phyloP scores from a whole-genome alignment of 257 asterid genomes.

The Lithospermum erythrorhizon region DNA sequence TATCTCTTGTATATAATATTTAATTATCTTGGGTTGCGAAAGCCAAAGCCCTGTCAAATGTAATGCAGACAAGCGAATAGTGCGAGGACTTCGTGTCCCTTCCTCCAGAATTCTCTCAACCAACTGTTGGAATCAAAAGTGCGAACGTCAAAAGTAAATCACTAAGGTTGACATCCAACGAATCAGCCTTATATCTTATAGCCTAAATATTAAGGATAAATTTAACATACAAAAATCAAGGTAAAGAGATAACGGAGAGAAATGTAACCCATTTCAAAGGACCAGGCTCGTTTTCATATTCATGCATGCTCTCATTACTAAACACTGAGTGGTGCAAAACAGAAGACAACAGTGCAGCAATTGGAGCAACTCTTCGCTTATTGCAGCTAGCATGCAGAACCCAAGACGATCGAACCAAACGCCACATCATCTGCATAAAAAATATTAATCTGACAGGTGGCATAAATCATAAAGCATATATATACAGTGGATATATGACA shows the following conservation, averaged over 20 bases:
- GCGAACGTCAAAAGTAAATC: neutral
- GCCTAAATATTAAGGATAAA: no score
- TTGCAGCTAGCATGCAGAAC: slow-evolving; percentile 81
- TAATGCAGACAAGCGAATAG: slow-evolving; percentile 83
- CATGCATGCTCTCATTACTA: slow-evolving; percentile 64
- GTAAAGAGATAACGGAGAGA: slow-evolving; percentile 9
- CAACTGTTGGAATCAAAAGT: slow-evolving; percentile 38
- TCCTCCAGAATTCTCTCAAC: slow-evolving; percentile 79
- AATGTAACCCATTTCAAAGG: slow-evolving; percentile 82
- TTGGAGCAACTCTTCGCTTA: slow-evolving; percentile 92
- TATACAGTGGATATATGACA: no score
- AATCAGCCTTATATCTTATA: no score
- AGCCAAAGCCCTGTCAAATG: slow-evolving; percentile 93
- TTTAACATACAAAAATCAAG: neutral
- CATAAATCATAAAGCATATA: neutral
- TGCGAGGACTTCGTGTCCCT: slow-evolving; percentile 94
- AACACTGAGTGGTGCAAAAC: slow-evolving; percentile 77
- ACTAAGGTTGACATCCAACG: neutral
- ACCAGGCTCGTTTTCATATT: slow-evolving; percentile 47
- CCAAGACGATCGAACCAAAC: slow-evolving; percentile 84
- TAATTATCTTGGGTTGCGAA: slow-evolving; percentile 53
- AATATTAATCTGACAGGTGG: neutral
- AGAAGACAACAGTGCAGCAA: slow-evolving; percentile 87
- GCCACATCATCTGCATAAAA: slow-evolving; percentile 66
- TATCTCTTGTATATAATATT: slow-evolving; percentile 71